Conservation (phyloP, 352 stramenopile species). For the Blastocystis sp. region DNA sequence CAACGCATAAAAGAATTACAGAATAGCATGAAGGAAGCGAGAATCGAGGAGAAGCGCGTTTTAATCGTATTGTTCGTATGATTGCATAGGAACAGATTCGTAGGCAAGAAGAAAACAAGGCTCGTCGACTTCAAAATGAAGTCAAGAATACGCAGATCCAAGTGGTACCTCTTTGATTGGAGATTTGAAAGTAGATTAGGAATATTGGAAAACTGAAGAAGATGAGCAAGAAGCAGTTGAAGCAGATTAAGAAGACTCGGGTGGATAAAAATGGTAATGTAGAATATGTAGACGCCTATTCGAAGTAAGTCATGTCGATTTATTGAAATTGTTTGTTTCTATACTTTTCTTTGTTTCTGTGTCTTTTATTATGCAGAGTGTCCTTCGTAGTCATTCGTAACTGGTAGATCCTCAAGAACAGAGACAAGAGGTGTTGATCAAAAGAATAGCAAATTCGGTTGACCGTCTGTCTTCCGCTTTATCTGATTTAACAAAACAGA, state of each 20-base stretch:
- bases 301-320: slow-evolving; percentile 62
- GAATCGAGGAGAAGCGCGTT: slow-evolving; percentile 72
- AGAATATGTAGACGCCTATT: slow-evolving; percentile 78
- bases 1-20: slow-evolving; percentile 78
- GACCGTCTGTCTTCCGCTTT: not conserved
- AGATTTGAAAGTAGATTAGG: slow-evolving; percentile 70
- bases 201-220: slow-evolving; percentile 79
- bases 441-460: slow-evolving; percentile 25
- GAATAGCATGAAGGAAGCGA: slow-evolving; percentile 74
- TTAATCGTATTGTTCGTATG: not conserved
- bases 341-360: not conserved
- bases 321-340: not conserved
- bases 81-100: slow-evolving; percentile 69
- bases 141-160: slow-evolving; percentile 79
- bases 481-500: slow-evolving; percentile 12
- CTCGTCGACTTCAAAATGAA: slow-evolving; percentile 79
- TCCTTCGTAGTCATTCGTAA: not conserved
- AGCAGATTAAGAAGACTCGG: slow-evolving; percentile 82
- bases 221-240: slow-evolving; percentile 85
- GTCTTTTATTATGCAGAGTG: slow-evolving; percentile 27
- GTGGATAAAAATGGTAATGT: slow-evolving; percentile 82
- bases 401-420: slow-evolving; percentile 28
- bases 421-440: slow-evolving; percentile 42
- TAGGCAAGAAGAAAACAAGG: slow-evolving; percentile 76
- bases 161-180: slow-evolving; percentile 69